Base-by-base conservation (phyloP, 1,284 basidiomycete species). In the Microbotryum scabiosae region DNA sequence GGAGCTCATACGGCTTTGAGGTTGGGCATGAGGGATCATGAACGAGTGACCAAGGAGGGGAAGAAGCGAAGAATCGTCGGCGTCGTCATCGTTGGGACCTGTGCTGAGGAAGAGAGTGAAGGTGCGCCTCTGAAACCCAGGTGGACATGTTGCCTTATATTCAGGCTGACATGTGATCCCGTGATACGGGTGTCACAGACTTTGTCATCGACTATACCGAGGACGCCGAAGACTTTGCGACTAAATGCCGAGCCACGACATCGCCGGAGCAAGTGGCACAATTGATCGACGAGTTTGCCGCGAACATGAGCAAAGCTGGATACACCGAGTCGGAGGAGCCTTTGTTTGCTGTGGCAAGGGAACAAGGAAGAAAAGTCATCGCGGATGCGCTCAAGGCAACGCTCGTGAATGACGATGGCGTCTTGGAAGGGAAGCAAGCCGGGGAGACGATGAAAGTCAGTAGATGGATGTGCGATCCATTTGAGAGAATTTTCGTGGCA, bases 1-100 rank as follows among this genome's bases (percentile, higher is more conserved):
- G 58, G 51, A 5, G 58, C 41, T n/a, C 58, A 43, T 9, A 59
- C 52, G n/a, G 58, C 52, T 18, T 20, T 59, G 58, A 30, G 58
- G 26, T 46, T 48, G 20, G 46, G 25, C 23, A 18, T 59, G 52
- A 47, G 52, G 20, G 52, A 50, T 20, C 30, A 9, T 3, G 56
- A 57, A 43, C 36, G 49, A n/a, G 45, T 20, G n/a, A 43, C 23
- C 36, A 56, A 56, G n/a, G 51, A 23, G n/a, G 36, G 21, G 10
- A 43, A 43, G 53, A 14, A 50, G 47, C 26, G 25, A 16, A 47
- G 45, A 32, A n/a, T 59, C 6, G 46, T 26, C 18, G 58, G 58
- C 20, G 45, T 59, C 16, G 58, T 59, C 9, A 41, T 36, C 21
- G 48, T 45, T 18, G 58, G 52, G 26, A 59, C 52, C 2, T 21